A percentile compares a stretch with the other conserved stretches of the same genome.
phyloP scores from a whole-genome alignment of 768 basidiomycete species.

The Lyophyllum atratum region DNA sequence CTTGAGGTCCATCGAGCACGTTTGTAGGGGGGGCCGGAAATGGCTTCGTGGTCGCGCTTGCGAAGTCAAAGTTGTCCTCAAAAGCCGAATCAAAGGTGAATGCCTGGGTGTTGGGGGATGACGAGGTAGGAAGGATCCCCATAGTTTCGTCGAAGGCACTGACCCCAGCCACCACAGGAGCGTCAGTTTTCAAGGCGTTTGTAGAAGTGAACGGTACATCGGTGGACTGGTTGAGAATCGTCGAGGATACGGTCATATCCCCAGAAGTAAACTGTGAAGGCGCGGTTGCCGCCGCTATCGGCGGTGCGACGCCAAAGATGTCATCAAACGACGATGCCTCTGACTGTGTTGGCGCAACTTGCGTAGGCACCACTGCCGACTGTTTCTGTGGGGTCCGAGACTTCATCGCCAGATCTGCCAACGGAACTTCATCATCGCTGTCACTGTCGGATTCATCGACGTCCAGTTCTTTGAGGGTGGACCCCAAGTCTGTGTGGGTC shows the following conservation, averaged over 20 bases:
- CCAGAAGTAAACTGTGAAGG: background rate
- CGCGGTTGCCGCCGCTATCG: constrained; percentile 21
- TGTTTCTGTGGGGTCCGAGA: constrained; percentile 22
- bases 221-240: constrained; percentile 20
- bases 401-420: constrained; percentile 32
- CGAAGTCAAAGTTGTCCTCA: constrained; percentile 64
- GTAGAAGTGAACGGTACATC: constrained; percentile 17
- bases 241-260: background rate
- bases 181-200: constrained; percentile 15
- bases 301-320: constrained; percentile 46
- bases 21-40: constrained; percentile 28
- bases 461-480: constrained; percentile 61
- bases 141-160: constrained; percentile 80
- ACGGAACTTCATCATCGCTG: constrained; percentile 48
- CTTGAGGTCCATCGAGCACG: background rate
- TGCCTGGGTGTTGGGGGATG: constrained; percentile 34
- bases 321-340: constrained; percentile 49
- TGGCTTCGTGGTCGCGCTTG: constrained; percentile 35
- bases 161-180: constrained; percentile 43
- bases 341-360: constrained; percentile 3
- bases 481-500: constrained; percentile 48
- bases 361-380: constrained; percentile 14
- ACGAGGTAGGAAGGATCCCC: constrained; percentile 48
- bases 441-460: constrained; percentile 53
- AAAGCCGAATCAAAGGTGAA: constrained; percentile 68